Conservation (phyloP, 2,329 filamentous ascomycete genomes). For the Aschersonia sp. region DNA sequence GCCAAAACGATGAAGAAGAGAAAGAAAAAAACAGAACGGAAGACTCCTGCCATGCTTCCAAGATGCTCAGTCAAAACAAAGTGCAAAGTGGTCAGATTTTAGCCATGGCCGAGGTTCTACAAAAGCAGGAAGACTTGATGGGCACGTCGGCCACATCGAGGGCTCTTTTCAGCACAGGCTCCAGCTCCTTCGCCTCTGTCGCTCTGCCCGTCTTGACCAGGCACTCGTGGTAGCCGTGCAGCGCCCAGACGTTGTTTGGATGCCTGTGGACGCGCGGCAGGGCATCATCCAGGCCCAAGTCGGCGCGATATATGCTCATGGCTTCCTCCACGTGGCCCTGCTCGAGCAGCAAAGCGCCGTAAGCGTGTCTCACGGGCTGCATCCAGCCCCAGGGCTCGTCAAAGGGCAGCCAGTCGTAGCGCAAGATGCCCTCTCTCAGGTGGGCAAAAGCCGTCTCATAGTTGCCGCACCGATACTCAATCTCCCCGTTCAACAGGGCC, state of each 20-base stretch:
- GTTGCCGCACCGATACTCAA: constrained; percentile 52
- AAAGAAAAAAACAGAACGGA: background rate
- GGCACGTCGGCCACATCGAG: constrained; percentile 45
- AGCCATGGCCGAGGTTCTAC: constrained; percentile 6
- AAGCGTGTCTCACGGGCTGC: constrained; percentile 58
- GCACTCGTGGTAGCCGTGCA: constrained; percentile 62
- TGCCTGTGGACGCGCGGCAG: constrained; percentile 52
- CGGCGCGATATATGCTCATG: constrained; percentile 40
- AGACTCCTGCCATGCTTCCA: background rate
- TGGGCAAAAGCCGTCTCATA: constrained; percentile 43
- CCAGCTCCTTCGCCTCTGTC: constrained; percentile 19
- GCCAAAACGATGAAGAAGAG: background rate
- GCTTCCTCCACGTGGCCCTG: constrained; percentile 45
- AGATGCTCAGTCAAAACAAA: background rate
- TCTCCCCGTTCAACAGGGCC: constrained; percentile 60
- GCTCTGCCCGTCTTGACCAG: constrained; percentile 33
- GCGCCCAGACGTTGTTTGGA: constrained; percentile 60
- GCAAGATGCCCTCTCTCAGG: constrained; percentile 39
- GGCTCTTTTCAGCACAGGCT: constrained; percentile 33
- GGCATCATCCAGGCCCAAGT: constrained; percentile 43
- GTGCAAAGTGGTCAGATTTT: constrained; percentile 7
- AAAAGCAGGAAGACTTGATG: constrained; percentile 22
- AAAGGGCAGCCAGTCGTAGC: constrained; percentile 51
- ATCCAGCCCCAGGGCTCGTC: constrained; percentile 73
- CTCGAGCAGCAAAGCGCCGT: constrained; percentile 54